Conservation (phyloP, 108 stramenopile species). For the Seminavis robusta region DNA sequence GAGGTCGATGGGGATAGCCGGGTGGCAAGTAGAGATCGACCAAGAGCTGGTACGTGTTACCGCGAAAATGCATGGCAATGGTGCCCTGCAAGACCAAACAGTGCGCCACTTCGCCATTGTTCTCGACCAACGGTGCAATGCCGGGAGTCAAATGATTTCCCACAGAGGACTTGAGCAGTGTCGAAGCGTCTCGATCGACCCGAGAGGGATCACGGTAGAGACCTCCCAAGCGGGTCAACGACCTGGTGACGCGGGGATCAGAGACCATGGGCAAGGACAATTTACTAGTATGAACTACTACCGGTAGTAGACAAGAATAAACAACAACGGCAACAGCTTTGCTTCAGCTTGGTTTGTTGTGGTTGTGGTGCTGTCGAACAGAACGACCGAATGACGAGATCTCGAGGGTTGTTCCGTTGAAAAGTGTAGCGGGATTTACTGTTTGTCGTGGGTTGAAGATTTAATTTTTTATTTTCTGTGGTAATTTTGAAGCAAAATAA, state of each 20-base stretch:
- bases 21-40: slow-evolving; percentile 91
- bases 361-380: too few relatives aligned
- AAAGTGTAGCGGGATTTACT: too few relatives aligned
- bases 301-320: too few relatives aligned
- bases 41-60: slow-evolving; percentile 85
- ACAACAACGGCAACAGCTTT: too few relatives aligned
- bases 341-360: too few relatives aligned
- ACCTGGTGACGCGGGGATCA: slow-evolving; percentile 40
- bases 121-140: slow-evolving; percentile 56
- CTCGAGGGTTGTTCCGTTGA: too few relatives aligned
- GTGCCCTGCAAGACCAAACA: slow-evolving; percentile 83
- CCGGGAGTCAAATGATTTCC: slow-evolving; percentile 59
- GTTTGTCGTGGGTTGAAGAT: too few relatives aligned
- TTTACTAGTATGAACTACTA: too few relatives aligned
- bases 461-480: too few relatives aligned
- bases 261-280: slow-evolving; percentile 51
- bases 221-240: slow-evolving; percentile 61
- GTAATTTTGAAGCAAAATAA: too few relatives aligned
- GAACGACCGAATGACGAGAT: too few relatives aligned
- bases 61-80: slow-evolving; percentile 83
- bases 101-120: slow-evolving; percentile 35
- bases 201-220: slow-evolving; percentile 78
- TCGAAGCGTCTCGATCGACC: slow-evolving; percentile 65
- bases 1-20: slow-evolving; percentile 81
- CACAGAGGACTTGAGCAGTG: slow-evolving; percentile 50